Conservation (phyloP, 2,329 filamentous ascomycete species). For the Ambrosiella xylebori region DNA sequence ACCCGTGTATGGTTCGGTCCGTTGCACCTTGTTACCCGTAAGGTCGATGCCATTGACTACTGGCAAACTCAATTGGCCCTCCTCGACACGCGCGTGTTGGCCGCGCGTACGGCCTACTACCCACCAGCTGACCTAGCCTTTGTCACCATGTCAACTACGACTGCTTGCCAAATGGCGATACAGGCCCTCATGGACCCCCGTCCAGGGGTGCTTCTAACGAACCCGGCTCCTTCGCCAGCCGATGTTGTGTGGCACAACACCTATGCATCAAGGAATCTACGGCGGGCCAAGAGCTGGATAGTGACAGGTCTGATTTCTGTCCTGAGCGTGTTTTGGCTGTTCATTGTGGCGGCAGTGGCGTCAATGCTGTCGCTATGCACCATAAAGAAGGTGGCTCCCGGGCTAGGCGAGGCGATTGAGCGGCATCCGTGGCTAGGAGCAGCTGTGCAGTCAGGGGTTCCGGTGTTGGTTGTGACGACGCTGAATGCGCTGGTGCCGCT, state of each 20-base stretch:
- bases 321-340: constrained; percentile 75
- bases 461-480: constrained; percentile 69
- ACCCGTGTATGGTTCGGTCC: constrained; percentile 64
- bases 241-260: constrained; percentile 96
- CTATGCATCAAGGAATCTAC: constrained; percentile 56
- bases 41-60: constrained; percentile 83
- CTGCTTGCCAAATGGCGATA: constrained; percentile 84
- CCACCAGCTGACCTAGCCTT: constrained; percentile 71
- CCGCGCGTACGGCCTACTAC: constrained; percentile 59
- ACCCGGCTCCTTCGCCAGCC: constrained; percentile 68
- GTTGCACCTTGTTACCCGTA: constrained; percentile 51
- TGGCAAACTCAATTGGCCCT: constrained; percentile 71
- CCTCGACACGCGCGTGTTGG: constrained; percentile 57
- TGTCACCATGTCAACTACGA: constrained; percentile 92
- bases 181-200: constrained; percentile 86
- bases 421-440: constrained; percentile 54
- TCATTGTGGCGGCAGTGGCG: constrained; percentile 63
- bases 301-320: constrained; percentile 71
- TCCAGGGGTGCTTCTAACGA: constrained; percentile 70
- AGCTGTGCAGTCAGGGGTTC: constrained; percentile 72
- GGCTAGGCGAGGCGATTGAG: constrained; percentile 49
- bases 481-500: constrained; percentile 84
- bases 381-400: constrained; percentile 55
- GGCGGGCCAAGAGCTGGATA: constrained; percentile 63
- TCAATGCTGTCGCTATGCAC: constrained; percentile 66